These are phyloP conservation scores for Psidium friedrichsthalianum DNA, from an alignment of 345 rosid genomes.

Conservation along the genomic window DNA sequence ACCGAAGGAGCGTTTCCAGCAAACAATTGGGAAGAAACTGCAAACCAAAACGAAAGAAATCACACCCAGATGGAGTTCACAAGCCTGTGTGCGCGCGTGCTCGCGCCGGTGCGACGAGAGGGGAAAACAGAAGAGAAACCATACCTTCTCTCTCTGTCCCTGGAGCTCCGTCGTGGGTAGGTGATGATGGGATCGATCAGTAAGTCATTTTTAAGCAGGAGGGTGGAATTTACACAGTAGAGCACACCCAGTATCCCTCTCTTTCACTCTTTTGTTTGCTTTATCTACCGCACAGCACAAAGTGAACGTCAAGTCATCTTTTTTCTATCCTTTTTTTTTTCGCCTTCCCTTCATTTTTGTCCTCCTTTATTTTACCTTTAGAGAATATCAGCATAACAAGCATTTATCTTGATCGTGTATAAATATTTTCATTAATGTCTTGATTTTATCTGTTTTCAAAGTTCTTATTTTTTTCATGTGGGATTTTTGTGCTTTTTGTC, in stretches of 20 bases:
- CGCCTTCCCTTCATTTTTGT: not conserved
- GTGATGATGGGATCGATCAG: not conserved
- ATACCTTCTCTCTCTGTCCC: not conserved
- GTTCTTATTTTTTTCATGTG: not conserved
- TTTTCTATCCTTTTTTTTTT: not conserved
- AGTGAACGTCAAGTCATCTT: not conserved
- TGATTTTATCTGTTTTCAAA: not conserved
- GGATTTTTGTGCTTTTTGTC: not conserved
- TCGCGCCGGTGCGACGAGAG: no score
- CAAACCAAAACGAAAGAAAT: not conserved
- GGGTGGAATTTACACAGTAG: not conserved
- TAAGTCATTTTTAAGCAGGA: not conserved
- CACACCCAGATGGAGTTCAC: not conserved
- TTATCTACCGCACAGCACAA: not conserved
- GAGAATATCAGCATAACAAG: not conserved
- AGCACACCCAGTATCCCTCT: not conserved
- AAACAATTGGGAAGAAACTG: not conserved
- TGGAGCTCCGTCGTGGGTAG: not conserved
- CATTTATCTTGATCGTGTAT: not conserved
- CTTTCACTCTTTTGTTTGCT: not conserved
- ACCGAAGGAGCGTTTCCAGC: not conserved
- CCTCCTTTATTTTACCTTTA: not conserved
- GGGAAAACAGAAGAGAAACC: not conserved
- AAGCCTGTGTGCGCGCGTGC: not conserved
- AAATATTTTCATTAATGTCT: not conserved